phyloP scores from a whole-genome alignment of 768 basidiomycete genomes.

The Trametes gibbosa region DNA sequence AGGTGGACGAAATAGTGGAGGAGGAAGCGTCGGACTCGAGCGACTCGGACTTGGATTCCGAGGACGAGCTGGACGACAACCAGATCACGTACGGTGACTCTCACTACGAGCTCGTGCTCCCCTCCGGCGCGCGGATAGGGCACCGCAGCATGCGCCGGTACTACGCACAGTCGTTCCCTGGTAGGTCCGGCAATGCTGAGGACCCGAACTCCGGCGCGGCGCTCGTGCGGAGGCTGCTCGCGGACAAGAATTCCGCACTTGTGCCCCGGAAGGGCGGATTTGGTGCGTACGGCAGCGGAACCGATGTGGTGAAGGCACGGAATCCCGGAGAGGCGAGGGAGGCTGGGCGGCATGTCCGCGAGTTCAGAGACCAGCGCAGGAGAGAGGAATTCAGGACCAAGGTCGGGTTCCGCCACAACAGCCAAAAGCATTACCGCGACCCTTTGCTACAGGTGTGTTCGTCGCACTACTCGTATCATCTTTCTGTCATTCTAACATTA shows the following conservation, averaged over 20 bases:
- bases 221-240: constrained; percentile 72
- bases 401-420: constrained; percentile 76
- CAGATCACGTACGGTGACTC: constrained; percentile 78
- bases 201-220: constrained; percentile 74
- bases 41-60: constrained; percentile 35
- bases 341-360: constrained; percentile 81
- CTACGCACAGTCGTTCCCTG: constrained; percentile 78
- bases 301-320: constrained; percentile 81
- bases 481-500: neutral
- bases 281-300: constrained; percentile 81
- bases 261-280: constrained; percentile 84
- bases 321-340: constrained; percentile 95
- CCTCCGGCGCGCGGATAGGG: constrained; percentile 89
- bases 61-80: constrained; percentile 33
- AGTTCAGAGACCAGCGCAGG: constrained; percentile 77
- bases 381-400: constrained; percentile 84
- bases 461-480: neutral
- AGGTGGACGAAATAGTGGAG: constrained; percentile 33
- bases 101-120: constrained; percentile 84
- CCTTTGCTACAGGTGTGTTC: constrained; percentile 53
- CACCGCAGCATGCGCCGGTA: constrained; percentile 86
- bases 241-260: constrained; percentile 81
- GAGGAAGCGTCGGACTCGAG: constrained; percentile 30
- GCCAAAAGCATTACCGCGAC: constrained; percentile 86
- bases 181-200: constrained; percentile 41